Base-by-base conservation (phyloP, 129 eudicot species). In the Artemisia annua region DNA sequence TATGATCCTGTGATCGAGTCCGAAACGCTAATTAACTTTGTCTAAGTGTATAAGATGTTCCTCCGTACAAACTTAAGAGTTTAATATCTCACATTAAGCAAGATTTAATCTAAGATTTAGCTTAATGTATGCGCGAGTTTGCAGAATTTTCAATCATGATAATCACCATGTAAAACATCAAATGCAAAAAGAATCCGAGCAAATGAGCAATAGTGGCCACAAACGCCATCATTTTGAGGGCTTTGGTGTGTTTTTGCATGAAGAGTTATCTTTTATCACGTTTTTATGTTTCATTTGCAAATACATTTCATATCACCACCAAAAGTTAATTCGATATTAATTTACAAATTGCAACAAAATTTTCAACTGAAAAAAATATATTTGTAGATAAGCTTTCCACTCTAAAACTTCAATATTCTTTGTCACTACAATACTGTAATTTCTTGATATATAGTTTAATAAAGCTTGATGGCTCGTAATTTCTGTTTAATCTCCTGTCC, bases 231-330 rank as follows among this genome's bases (percentile, higher is more conserved):
- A n/a, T n/a, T n/a, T n/a, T n/a, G n/a, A n/a, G n/a, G n/a, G n/a
- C n/a, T n/a, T n/a, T n/a, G n/a, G n/a, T n/a, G n/a, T n/a, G n/a
- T n/a, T n/a, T n/a, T n/a, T n/a, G n/a, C n/a, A n/a, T n/a, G n/a
- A n/a, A n/a, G n/a, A n/a, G n/a, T n/a, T n/a, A n/a, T n/a, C n/a
- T n/a, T n/a, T n/a, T n/a, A n/a, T n/a, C n/a, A n/a, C n/a, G n/a
- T n/a, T n/a, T n/a, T n/a, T n/a, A n/a, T n/a, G n/a, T n/a, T n/a
- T n/a, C 26, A 71, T 71, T 64, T 56, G 62, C 52, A 51, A 49
- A 64, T 46, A 13, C 44, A 72, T 28, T 75, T 48, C 69, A 72
- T 51, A 70, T 68, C 74, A 77, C 73, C 66, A 44, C 63, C 80
- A 39, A 55, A 49, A 61, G 20, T 66, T 63, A 53, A 20, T 63